phyloP scores from a whole-genome alignment of 2,329 filamentous ascomycete species.

The Stagonosporopsis cucurbitacearum region DNA sequence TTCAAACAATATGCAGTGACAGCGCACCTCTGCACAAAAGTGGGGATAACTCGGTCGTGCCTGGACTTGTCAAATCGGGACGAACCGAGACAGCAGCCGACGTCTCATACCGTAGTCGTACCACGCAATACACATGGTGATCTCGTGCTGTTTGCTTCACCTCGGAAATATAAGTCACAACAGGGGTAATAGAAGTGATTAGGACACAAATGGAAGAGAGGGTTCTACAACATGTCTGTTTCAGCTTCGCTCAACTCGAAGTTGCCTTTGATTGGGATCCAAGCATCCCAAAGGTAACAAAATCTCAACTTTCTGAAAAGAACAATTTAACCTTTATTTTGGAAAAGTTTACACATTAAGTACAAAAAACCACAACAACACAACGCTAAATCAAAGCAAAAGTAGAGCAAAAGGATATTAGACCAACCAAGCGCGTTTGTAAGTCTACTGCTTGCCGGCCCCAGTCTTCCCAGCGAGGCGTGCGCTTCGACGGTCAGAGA shows the following conservation, averaged over 20 bases:
- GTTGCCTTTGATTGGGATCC: too few relatives aligned
- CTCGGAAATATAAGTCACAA: background rate
- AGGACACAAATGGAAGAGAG: background rate
- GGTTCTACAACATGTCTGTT: background rate
- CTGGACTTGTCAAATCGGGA: conserved; percentile 3
- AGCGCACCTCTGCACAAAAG: conserved; percentile 2
- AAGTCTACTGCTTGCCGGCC: background rate
- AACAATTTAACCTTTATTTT: background rate
- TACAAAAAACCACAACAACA: background rate
- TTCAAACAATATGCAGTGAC: conserved; percentile 6
- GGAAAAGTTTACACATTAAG: background rate
- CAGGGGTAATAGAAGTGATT: background rate
- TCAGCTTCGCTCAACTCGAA: too few relatives aligned
- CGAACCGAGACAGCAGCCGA: background rate
- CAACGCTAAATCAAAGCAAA: background rate
- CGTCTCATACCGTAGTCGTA: background rate
- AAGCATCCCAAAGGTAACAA: too few relatives aligned
- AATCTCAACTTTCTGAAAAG: too few relatives aligned
- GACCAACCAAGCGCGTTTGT: background rate
- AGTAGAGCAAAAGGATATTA: background rate
- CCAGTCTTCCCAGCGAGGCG: background rate
- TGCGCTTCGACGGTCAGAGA: conserved; percentile 6
- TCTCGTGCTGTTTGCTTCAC: background rate
- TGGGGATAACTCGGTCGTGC: background rate
- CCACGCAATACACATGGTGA: background rate